Base-by-base conservation (phyloP, 257 asterid species). In the Primulina tabacum region DNA sequence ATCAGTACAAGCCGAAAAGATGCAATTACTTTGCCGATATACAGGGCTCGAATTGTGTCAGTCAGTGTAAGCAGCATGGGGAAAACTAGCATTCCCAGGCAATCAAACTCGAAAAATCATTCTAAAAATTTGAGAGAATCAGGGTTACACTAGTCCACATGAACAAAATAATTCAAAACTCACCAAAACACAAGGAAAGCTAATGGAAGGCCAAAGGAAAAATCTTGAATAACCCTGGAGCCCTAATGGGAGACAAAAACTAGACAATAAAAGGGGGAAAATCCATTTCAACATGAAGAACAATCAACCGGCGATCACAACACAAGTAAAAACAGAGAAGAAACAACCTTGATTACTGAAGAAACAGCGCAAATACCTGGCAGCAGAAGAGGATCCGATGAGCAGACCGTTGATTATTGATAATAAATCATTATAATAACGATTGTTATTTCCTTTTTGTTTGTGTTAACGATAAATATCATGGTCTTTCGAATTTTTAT, bases 331-430 rank as follows among this genome's bases (percentile, higher is more conserved):
- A 18, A 18, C 11, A 65, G 21, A 12, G 4, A n/a, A 63, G 10
- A 63, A 35, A 63, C 17, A 5, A 16, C n/a, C 17, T 12, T 59
- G n/a, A 20, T 20, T 8, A 10, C 14, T 4, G 34, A 32, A 7
- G 5, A 30, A 12, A 52, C 40, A 8, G 28, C 32, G 37, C 61
- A 72, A 72, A 69, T 67, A 80, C 81, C 79, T 70, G 78, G 80
- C 74, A 71, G 76, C 70, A 67, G 70, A 62, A 60, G 84, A 72
- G 72, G 81, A 77, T 76, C 74, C 61, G 81, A 72, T 79, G 78
- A 78, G 77, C 80, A 21, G 24, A 21, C 24, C 26, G 1, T 24
- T 24, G 26, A 24, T 24, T 1, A 24, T 24, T 24, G 26, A 24
- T 24, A 24, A 24, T 24, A 24, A 0, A 24, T 24, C 0, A 21